Evolutionary conservation across 2,329 filamentous ascomycete species (phyloP).

Genomic region (Graphilbum sp.): DNA sequence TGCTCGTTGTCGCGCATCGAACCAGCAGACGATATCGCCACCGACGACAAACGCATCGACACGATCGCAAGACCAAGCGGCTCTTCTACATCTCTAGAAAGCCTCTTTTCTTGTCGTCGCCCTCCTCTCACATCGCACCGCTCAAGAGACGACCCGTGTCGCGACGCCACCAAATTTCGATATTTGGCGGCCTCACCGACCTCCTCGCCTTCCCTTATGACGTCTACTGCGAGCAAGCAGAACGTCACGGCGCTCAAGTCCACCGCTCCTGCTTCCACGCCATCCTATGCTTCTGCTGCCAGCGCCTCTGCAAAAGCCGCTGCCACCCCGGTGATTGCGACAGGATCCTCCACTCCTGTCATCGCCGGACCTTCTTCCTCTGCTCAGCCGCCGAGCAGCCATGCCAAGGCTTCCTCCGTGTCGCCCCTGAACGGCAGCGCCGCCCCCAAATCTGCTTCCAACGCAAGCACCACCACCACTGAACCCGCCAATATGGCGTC

Average conservation of each 20-base stretch:
- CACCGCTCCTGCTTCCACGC: slow-evolving; percentile 33
- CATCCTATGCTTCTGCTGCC: slow-evolving; percentile 53
- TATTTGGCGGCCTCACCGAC: too few species aligned
- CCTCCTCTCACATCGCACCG: too few species aligned
- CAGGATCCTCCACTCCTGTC: slow-evolving; percentile 37
- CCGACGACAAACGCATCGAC: too few species aligned
- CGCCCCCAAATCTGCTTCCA: slow-evolving; percentile 1
- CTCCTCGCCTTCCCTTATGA: slow-evolving; percentile 30
- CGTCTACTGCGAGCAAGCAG: slow-evolving; percentile 40
- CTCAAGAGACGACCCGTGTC: too few species aligned
- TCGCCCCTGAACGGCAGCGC: slow-evolving; percentile 72
- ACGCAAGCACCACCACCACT: too few species aligned
- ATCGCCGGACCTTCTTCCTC: slow-evolving; percentile 37
- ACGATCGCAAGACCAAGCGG: too few species aligned
- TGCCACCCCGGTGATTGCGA: slow-evolving; percentile 43
- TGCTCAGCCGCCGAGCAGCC: slow-evolving; percentile 34
- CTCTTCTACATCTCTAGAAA: too few species aligned
- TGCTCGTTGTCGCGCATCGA: too few species aligned
- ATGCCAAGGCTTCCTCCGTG: slow-evolving; percentile 49
- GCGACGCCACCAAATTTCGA: neutral
- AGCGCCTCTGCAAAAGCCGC: slow-evolving; percentile 46
- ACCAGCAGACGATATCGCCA: too few species aligned
- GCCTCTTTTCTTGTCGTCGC: too few species aligned
- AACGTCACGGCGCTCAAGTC: slow-evolving; percentile 40
- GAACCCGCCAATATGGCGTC: slow-evolving; percentile 6